Percentiles rank a stretch among this genome's conserved stretches.
Evolutionary conservation across 2,329 filamentous ascomycete genomes (phyloP).

Genomic region (Ophiocordyceps unilateralis): DNA sequence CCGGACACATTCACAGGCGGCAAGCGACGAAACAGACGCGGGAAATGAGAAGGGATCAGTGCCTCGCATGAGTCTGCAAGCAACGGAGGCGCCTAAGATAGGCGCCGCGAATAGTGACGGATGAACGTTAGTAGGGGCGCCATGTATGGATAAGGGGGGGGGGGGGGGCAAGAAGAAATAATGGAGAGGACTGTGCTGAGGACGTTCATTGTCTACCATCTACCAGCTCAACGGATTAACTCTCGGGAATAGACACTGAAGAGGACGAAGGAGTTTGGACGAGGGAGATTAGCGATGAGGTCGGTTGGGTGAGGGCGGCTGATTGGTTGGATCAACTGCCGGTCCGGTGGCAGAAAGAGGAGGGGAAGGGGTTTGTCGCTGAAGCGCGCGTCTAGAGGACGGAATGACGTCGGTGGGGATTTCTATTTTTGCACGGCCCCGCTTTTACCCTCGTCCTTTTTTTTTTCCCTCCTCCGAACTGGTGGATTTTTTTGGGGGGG

Average conservation of each 20-base stretch:
- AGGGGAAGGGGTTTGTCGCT: background rate
- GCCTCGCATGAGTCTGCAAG: background rate
- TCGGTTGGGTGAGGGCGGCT: background rate
- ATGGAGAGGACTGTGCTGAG: background rate
- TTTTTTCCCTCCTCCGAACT: background rate
- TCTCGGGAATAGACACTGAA: too few species aligned
- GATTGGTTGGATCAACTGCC: background rate
- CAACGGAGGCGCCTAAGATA: background rate
- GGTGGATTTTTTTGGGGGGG: too few species aligned
- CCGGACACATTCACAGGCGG: background rate
- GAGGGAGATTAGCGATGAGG: background rate
- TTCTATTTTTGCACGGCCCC: background rate
- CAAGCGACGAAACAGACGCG: background rate
- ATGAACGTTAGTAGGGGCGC: too few species aligned
- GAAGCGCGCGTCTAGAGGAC: slow-evolving; percentile 5
- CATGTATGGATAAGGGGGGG: background rate
- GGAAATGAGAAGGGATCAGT: background rate
- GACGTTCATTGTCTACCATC: too few species aligned
- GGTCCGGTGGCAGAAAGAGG: background rate
- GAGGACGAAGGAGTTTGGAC: too few species aligned
- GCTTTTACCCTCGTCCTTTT: background rate
- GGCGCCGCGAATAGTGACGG: background rate
- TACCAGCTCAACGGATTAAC: too few species aligned
- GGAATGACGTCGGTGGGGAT: background rate
- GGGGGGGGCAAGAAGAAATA: background rate